Evolutionary conservation across 306 rosid genomes (phyloP).

Genomic region (Arachis stenosperma): DNA sequence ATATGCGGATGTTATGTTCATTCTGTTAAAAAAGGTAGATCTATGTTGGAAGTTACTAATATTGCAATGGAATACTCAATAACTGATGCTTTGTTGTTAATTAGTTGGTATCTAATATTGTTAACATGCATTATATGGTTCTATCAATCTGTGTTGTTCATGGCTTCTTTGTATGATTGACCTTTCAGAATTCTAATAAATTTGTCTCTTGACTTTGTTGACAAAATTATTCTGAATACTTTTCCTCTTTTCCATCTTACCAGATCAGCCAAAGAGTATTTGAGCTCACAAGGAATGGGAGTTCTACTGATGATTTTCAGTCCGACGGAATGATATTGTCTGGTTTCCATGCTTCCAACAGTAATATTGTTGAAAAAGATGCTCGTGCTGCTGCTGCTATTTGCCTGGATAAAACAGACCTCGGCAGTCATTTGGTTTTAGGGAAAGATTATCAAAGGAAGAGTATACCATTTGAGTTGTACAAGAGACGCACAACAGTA

Average conservation of each 20-base stretch:
- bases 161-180: constrained; percentile 1
- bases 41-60: background rate
- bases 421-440: constrained; percentile 38
- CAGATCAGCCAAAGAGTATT: constrained; percentile 94
- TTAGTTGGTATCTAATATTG: background rate
- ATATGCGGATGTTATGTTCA: background rate
- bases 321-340: constrained; percentile 48
- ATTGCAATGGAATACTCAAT: constrained; percentile 15
- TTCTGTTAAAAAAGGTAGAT: background rate
- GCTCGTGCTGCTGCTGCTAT: constrained; percentile 17
- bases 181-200: constrained; percentile 8
- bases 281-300: constrained; percentile 61
- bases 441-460: constrained; percentile 48
- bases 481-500: constrained; percentile 77
- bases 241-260: constrained; percentile 21
- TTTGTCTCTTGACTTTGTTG: background rate
- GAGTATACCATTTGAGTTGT: constrained; percentile 74
- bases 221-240: constrained; percentile 10
- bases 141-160: constrained; percentile 7
- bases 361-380: constrained; percentile 43
- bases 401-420: constrained; percentile 39
- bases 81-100: background rate
- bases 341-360: constrained; percentile 38
- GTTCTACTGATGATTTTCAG: constrained; percentile 48
- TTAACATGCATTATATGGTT: background rate